Evolutionary conservation across 2,329 filamentous ascomycete species (phyloP), one percentile per base, ranked within the genome.

Genomic region (Epichloe aotearoae): DNA sequence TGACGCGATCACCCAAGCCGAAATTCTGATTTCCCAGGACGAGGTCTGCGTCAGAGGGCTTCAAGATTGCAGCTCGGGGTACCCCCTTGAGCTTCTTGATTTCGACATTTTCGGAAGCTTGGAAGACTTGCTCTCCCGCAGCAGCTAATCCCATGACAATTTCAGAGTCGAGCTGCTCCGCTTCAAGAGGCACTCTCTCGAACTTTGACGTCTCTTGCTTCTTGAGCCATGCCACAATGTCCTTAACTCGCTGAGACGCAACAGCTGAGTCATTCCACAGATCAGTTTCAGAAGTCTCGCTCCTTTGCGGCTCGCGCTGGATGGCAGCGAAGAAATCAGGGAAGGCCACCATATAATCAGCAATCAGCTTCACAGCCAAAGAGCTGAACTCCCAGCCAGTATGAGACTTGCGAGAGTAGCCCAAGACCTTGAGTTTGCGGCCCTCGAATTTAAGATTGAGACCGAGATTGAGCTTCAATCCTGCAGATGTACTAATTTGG

Each of bases 381-480:
- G 80, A 77, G 61, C 90, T 96, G 65, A 95, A 98, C 66, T 98
- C 93, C 94, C 94, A 98, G 5, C 94, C 93, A 30, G 81, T 85
- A 12, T 81, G 74, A 4, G 83, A 83, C 62, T 93, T 93, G 59
- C 89, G 85, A 23, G 91, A 95, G 67, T 96, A 98, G 1, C 93
- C 93, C 34, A 98, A 71, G 6, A 98, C 93, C 70, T 98, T 98
- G 59, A 90, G 77, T 68, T 96, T 95, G 69, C 88, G 91, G 2
- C 82, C 88, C 64, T 98, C 93, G 53, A 98, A 98, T 66, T 98
- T 98, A 57, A 98, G 76, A 62, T 98, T 98, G 54, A 98, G 74
- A 0, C 93, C 93, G 23, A 98, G 73, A 60, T 98, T 98, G 55
- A 95, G 76, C 59, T 87, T 86, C 52, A 89, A 73, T 23, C 86